Base-by-base conservation (phyloP, 345 rosid genomes). In the Chamaenerion angustifolium region DNA sequence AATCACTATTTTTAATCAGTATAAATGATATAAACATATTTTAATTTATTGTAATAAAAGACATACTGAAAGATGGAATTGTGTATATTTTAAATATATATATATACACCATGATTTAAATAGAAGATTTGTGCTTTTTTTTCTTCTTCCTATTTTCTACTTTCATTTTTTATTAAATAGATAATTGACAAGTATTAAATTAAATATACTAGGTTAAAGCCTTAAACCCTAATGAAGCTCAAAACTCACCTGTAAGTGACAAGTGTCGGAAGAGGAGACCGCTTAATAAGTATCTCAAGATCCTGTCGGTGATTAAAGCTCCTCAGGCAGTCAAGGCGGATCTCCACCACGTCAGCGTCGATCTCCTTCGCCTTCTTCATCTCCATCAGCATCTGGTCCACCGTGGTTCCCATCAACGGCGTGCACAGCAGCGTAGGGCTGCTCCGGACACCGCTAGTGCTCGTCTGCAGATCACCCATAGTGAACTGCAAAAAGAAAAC, bases 361-460 rank as follows among this genome's bases (percentile, higher is more conserved):
- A 66, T 69, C 44, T 69, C 74, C 61, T 45, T 64, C 5, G 74
- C 69, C 59, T 69, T 69, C 45, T 52, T 46, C 78, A 69, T 73
- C 62, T 73, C 60, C 10, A 66, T 44, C 64, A 69, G 47, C 74
- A 73, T 73, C 16, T 66, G 72, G 18, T 73, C 65, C 40, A 61
- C 71, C 12, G 72, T 63, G 12, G 67, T 63, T 46, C 75, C 78
- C 70, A 66, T 66, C 31, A 73, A 27, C 46, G 75, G 78, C 10
- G 71, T 69, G 51, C 78, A 73, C 27, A 73, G 67, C 69, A 69
- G 55, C n/a, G 75, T 73, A 21, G 74, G 70, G 42, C 69, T 62
- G 55, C 70, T 66, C 43, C 49, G 27, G 16, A 56, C 43, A 13
- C 56, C 69, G 16, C 54, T 16, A 25, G 43, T 59, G 19, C 62